Base-by-base conservation (phyloP, 495 filamentous ascomycete species). In the Hapsidospora chrysogenum region DNA sequence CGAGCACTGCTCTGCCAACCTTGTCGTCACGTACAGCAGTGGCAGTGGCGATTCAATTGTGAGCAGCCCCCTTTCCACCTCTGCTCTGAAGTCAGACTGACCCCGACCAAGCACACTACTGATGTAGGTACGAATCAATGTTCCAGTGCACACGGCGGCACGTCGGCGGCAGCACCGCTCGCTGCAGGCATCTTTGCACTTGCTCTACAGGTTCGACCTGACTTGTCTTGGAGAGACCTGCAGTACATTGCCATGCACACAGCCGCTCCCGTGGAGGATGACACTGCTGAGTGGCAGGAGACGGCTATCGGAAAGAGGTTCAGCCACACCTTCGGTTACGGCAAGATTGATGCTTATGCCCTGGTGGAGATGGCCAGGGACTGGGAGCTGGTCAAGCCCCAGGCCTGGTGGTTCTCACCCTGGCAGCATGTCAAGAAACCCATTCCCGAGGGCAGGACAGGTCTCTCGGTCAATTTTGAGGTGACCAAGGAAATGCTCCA, bases 21-120 rank as follows among this genome's bases (percentile, higher is more conserved):
- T 97, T 38, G 84, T 93, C 15, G 89, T 97, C 11, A 87, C 89
- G 3, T 96, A 96, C 53, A 94, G 85, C 47, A 92, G 83, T 60
- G 92, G 92, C 32, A 73, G 74, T 40, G 72, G 69, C 28, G 83
- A 94, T 57, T 66, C 80, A 3, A 97, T 97, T 39, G 64, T 66
- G 52, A 56, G 64, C 49, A 6, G 30, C 16, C 5, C 28, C 37
- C 23, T 5, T 22, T 3, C 18, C 13, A 2, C 15, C 11, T 9
- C 36, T 30, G n/a, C 23, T 13, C 18, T n/a, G 13, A 32, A 6
- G 9, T 18, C 3, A 17, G 9, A 21, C 31, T 33, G n/a, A 33
- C 31, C 18, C 20, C 14, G 25, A 36, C 17, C 36, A n/a, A 68
- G 64, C 84, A 93, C 56, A 97, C 89, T 11, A 97, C 89, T 6